Evolutionary conservation across 768 basidiomycete species (phyloP), one percentile per base, ranked within the genome.

Genomic region (Suillus decipiens): DNA sequence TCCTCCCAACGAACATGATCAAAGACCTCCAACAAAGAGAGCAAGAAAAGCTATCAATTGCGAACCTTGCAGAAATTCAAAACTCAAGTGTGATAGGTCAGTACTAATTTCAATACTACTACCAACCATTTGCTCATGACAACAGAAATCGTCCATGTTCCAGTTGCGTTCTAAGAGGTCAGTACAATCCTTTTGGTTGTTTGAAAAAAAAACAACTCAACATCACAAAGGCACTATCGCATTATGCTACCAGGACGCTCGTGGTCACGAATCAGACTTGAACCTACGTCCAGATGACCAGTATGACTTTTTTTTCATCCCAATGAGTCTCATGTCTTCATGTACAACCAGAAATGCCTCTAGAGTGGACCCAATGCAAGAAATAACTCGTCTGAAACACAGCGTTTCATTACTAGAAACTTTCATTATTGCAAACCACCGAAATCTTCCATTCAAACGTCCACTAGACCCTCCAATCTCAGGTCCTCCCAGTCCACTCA

Each of bases 21-120:
- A 82, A 31, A 80, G 86, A 0, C 88, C 88, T 0, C 89, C 90
- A 3, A 86, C 90, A 28, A 94, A 93, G 76, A 87, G 92, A 53
- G 89, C 92, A 0, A 82, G 92, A 63, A 93, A 93, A 72, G 91
- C 92, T 19, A 92, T 94, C 68, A 94, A 94, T 77, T 94, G 92
- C 71, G 91, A 92, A 69, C 92, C 92, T 3, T 94, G 92, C 78
- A 83, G 92, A 71, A 89, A 87, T 69, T 90, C 88, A 81, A 92
- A 93, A 77, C 85, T 93, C 69, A 93, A 94, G 77, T 94, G 92
- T 79, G 92, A 94, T 76, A 87, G 91, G 91, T 89, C 5, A 48
- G n/a, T 39, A 33, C 33, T 36, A 5, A 17, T 1, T 9, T 28
- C 3, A 51, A 19, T 15, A 14, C 6, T 33, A 28, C 28, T 28